These are phyloP conservation scores for Dissoconium aciculare DNA, from an alignment of 2,329 filamentous ascomycete species.

Conservation along the genomic window DNA sequence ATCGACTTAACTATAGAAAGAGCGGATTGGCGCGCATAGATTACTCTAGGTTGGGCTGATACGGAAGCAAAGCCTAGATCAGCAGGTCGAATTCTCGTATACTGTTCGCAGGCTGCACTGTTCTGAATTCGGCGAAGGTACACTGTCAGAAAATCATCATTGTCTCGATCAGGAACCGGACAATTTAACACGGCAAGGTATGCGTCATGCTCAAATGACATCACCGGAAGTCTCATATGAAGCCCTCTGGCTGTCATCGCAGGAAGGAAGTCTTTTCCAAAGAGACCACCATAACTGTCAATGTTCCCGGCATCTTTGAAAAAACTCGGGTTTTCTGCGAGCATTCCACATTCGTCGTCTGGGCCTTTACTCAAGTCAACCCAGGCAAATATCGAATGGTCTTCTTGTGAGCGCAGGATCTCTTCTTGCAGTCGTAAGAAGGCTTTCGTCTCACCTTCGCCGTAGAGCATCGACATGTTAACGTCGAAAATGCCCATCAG, in stretches of 20 bases:
- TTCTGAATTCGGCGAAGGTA: background rate
- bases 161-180: background rate
- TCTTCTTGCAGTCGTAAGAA: conserved; percentile 8
- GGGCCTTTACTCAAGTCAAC: background rate
- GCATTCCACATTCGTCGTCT: background rate
- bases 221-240: background rate
- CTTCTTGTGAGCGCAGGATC: conserved; percentile 3
- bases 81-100: background rate
- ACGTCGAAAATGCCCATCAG: conserved; percentile 32
- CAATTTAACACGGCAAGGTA: background rate
- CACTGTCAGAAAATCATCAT: background rate
- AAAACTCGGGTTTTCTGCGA: background rate
- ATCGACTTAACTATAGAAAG: too few relatives aligned
- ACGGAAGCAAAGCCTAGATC: too few relatives aligned
- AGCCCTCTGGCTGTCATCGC: background rate
- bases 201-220: background rate
- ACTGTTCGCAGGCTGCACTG: background rate
- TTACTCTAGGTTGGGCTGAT: too few relatives aligned
- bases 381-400: background rate
- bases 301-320: background rate
- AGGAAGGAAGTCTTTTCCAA: background rate
- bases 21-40: too few relatives aligned
- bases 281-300: background rate
- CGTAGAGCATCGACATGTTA: conserved; percentile 21
- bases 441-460: conserved; percentile 7